A percentile compares a stretch with the other conserved stretches of the same genome.
These are phyloP conservation scores for Verticillium albo-atrum DNA, from an alignment of 2,329 filamentous ascomycete genomes.

Conservation along the genomic window DNA sequence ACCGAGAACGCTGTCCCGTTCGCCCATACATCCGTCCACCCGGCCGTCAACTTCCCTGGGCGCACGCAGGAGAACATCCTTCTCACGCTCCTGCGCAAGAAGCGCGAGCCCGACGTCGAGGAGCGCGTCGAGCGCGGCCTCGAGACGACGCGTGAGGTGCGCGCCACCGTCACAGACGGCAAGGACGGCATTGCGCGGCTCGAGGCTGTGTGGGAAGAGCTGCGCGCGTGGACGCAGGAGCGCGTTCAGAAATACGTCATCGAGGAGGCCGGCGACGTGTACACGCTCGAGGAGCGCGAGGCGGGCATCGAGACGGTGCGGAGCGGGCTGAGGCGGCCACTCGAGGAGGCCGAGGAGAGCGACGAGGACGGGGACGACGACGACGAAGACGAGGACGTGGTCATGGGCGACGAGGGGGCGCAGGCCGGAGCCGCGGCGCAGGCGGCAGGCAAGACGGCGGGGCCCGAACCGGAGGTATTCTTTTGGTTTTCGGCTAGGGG, in stretches of 20 bases:
- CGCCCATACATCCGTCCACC: slow-evolving; percentile 66
- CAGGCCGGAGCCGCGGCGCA: slow-evolving; percentile 21
- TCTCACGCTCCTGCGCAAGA: slow-evolving; percentile 71
- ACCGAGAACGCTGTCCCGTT: slow-evolving; percentile 64
- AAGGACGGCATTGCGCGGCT: slow-evolving; percentile 38
- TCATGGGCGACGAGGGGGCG: slow-evolving; percentile 20
- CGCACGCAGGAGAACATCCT: slow-evolving; percentile 64
- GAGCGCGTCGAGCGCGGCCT: slow-evolving; percentile 65
- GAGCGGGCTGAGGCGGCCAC: slow-evolving; percentile 60
- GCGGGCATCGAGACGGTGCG: slow-evolving; percentile 64
- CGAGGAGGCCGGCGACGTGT: slow-evolving; percentile 53
- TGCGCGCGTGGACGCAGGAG: slow-evolving; percentile 33
- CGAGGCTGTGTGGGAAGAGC: slow-evolving; percentile 52
- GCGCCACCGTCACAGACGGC: slow-evolving; percentile 12
- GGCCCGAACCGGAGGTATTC: slow-evolving; percentile 41
- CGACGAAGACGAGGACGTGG: slow-evolving; percentile 44
- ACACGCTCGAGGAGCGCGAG: slow-evolving; percentile 66
- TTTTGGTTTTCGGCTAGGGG: slow-evolving; percentile 41
- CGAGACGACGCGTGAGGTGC: slow-evolving; percentile 31
- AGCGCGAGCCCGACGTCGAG: slow-evolving; percentile 74
- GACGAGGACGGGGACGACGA: slow-evolving; percentile 58
- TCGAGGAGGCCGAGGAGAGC: slow-evolving; percentile 47
- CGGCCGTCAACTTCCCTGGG: slow-evolving; percentile 69
- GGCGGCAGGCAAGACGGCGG: slow-evolving; percentile 17
- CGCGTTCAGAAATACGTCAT: slow-evolving; percentile 36